Evolutionary conservation across 768 basidiomycete species (phyloP).

Genomic region (Mrakia hoshinonis): DNA sequence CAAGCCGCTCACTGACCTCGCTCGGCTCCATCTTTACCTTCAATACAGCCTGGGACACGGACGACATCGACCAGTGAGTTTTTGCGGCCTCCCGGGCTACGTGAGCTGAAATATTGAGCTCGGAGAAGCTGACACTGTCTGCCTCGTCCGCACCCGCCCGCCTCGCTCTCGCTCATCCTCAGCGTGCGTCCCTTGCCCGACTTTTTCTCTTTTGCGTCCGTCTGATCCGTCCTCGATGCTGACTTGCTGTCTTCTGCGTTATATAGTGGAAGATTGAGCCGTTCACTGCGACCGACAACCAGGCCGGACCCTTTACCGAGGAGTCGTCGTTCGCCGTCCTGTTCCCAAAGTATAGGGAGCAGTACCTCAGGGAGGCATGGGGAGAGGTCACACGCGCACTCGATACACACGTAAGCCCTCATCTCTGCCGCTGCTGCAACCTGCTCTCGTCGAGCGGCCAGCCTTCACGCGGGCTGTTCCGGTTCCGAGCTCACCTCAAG

Average conservation of each 20-base stretch:
- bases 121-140: background rate
- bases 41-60: slow-evolving; percentile 85
- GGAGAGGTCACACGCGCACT: slow-evolving; percentile 75
- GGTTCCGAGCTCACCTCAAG: background rate
- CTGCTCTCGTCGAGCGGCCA: too few relatives aligned
- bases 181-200: slow-evolving; percentile 13
- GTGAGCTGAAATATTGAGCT: background rate
- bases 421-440: slow-evolving; percentile 6
- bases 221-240: background rate
- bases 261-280: slow-evolving; percentile 78
- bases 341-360: slow-evolving; percentile 97
- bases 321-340: slow-evolving; percentile 97
- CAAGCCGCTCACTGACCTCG: background rate
- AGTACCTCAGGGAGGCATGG: slow-evolving; percentile 91
- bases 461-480: too few relatives aligned
- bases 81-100: background rate
- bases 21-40: background rate
- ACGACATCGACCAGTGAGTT: slow-evolving; percentile 94
- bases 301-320: slow-evolving; percentile 70
- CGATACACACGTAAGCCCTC: slow-evolving; percentile 58
- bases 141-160: background rate
- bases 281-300: slow-evolving; percentile 65
- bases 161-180: background rate
- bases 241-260: background rate
- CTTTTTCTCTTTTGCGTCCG: background rate